Conservation (phyloP, 2,329 filamentous ascomycete genomes). For the Botryotinia narcissicola region DNA sequence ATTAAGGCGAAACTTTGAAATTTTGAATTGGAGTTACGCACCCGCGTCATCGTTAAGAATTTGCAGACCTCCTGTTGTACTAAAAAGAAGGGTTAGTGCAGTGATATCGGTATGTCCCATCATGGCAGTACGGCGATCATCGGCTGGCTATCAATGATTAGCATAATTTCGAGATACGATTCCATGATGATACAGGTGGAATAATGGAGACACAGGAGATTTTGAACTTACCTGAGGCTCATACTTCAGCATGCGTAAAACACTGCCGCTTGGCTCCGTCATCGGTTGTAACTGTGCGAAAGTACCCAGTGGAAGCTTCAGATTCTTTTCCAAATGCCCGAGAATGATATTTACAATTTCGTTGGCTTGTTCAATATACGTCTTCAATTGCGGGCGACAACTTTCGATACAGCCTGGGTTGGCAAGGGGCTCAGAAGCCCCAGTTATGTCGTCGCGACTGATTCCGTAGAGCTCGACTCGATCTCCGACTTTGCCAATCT, state of each 20-base stretch:
- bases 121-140: constrained; percentile 15
- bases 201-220: background rate
- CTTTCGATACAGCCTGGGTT: constrained; percentile 4
- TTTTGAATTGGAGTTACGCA: constrained; percentile 30
- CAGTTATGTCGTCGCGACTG: constrained; percentile 10
- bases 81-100: constrained; percentile 10
- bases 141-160: background rate
- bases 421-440: constrained; percentile 12
- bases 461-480: constrained; percentile 10
- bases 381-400: background rate
- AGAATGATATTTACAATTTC: background rate
- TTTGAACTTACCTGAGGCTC: background rate
- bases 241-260: constrained; percentile 9
- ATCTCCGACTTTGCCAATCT: constrained; percentile 5
- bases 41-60: constrained; percentile 37
- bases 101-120: constrained; percentile 15
- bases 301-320: background rate
- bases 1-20: background rate
- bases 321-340: constrained; percentile 9
- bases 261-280: constrained; percentile 2
- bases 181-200: background rate
- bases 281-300: background rate
- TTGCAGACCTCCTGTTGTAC: constrained; percentile 40
- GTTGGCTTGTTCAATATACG: constrained; percentile 1
- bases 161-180: background rate